Evolutionary conservation across 1,284 basidiomycete genomes (phyloP).

Genomic region (Exobasidium cylindrosporum): DNA sequence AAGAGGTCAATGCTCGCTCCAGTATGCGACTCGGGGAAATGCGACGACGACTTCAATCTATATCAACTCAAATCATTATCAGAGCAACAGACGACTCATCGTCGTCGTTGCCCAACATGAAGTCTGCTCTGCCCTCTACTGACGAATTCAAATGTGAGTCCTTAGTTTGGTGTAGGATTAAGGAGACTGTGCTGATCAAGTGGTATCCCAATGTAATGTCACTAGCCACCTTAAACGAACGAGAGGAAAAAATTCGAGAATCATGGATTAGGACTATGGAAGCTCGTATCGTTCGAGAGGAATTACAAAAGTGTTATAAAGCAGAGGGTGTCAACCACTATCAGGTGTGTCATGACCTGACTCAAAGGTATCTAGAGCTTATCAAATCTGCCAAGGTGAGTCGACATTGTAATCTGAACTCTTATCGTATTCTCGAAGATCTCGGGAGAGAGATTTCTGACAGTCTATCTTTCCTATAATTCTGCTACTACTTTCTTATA

Average conservation of each 20-base stretch:
- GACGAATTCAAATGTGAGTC: constrained; percentile 30
- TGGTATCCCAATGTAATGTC: too few relatives aligned
- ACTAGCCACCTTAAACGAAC: constrained; percentile 61
- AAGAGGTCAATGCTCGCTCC: too few relatives aligned
- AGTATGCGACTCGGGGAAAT: too few relatives aligned
- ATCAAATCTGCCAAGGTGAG: constrained; percentile 80
- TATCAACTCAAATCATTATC: too few relatives aligned
- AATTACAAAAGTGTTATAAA: constrained; percentile 86
- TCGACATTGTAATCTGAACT: neutral
- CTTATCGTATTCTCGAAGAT: constrained; percentile 1
- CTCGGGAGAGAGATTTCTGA: neutral
- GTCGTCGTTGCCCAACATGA: too few relatives aligned
- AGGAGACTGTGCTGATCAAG: neutral
- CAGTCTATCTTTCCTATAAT: neutral
- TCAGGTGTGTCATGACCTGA: constrained; percentile 75
- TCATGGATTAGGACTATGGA: constrained; percentile 95
- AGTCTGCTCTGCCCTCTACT: constrained; percentile 32
- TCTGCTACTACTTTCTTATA: neutral
- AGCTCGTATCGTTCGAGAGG: constrained; percentile 79
- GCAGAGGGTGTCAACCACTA: constrained; percentile 71
- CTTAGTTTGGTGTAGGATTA: constrained; percentile 16
- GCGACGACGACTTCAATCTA: too few relatives aligned
- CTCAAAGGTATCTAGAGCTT: constrained; percentile 80
- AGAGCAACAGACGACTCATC: too few relatives aligned
- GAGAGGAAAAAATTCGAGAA: constrained; percentile 79